Percentiles rank a stretch among this genome's conserved stretches.
These are phyloP conservation scores for Candida pseudocylindracea DNA, from an alignment of 1,139 yeast genomes.

Conservation along the genomic window DNA sequence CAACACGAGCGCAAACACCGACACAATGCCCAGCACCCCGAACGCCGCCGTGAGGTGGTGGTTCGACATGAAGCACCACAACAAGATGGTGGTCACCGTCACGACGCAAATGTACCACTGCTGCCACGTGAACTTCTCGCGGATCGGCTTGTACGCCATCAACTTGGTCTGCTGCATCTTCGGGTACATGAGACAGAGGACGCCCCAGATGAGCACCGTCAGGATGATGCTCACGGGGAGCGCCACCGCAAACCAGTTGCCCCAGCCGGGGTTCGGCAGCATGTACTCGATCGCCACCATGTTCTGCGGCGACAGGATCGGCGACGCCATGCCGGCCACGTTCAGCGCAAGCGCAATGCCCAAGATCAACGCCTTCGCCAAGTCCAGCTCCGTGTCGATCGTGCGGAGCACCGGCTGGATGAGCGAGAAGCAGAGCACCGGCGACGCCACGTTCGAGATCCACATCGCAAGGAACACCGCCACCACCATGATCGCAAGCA, in stretches of 20 bases:
- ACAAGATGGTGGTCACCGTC: slow-evolving; percentile 43
- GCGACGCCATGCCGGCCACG: slow-evolving; percentile 91
- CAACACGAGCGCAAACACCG: slow-evolving; percentile 61
- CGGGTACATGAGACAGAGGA: slow-evolving; percentile 37
- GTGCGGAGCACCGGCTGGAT: slow-evolving; percentile 76
- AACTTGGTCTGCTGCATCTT: slow-evolving; percentile 25
- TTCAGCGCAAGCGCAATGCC: slow-evolving; percentile 88
- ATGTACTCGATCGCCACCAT: slow-evolving; percentile 73
- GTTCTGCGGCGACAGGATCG: slow-evolving; percentile 90
- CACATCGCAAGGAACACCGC: slow-evolving; percentile 81
- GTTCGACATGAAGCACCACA: slow-evolving; percentile 66
- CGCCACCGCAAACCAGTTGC: slow-evolving; percentile 77
- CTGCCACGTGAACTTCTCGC: slow-evolving; percentile 46
- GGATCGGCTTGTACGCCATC: slow-evolving; percentile 37
- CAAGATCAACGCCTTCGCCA: slow-evolving; percentile 63
- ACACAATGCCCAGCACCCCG: slow-evolving; percentile 83
- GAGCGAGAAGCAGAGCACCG: slow-evolving; percentile 75
- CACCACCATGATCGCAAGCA: slow-evolving; percentile 65
- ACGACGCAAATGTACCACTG: slow-evolving; percentile 52
- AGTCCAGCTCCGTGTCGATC: slow-evolving; percentile 53
- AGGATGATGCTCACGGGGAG: slow-evolving; percentile 54
- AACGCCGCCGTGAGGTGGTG: slow-evolving; percentile 28
- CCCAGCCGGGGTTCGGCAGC: slow-evolving; percentile 88
- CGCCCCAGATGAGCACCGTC: slow-evolving; percentile 45
- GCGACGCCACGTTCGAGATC: slow-evolving; percentile 94